Evolutionary conservation across 257 asterid genomes (phyloP).

Genomic region (Solanum medicagineum): DNA sequence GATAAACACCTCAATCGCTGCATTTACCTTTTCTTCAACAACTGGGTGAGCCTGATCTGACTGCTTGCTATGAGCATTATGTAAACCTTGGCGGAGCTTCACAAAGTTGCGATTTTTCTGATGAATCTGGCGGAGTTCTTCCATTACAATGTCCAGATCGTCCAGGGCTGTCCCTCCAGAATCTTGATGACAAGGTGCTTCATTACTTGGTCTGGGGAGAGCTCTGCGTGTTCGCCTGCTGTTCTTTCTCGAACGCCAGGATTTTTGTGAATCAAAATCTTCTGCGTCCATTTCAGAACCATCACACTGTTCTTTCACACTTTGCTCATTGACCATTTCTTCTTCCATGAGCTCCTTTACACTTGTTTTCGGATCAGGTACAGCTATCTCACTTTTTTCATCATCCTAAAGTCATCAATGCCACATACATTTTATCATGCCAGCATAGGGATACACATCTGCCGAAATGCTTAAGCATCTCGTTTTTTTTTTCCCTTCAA

Average conservation of each 20-base stretch:
- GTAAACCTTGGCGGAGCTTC: constrained; percentile 11
- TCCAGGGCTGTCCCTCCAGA: constrained; percentile 14
- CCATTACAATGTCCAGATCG: constrained; percentile 45
- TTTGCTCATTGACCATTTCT: constrained; percentile 58
- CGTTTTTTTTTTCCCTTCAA: background rate
- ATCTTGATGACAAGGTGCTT: constrained; percentile 10
- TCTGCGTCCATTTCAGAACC: constrained; percentile 21
- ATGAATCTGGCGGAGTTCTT: constrained; percentile 28
- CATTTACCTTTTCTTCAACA: constrained; percentile 49
- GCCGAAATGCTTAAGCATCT: background rate
- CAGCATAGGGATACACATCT: background rate
- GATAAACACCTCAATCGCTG: constrained; percentile 48
- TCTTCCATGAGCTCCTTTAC: constrained; percentile 94
- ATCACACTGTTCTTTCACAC: constrained; percentile 12
- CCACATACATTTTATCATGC: background rate
- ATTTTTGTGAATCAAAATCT: constrained; percentile 12
- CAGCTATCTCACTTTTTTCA: constrained; percentile 22
- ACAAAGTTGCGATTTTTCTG: constrained; percentile 12
- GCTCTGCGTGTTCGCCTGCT: constrained; percentile 24
- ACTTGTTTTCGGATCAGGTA: constrained; percentile 40
- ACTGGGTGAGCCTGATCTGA: constrained; percentile 18
- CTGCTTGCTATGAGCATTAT: constrained; percentile 14
- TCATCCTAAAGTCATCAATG: constrained; percentile 25
- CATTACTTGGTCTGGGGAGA: constrained; percentile 25
- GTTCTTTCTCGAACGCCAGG: constrained; percentile 24